Base-by-base conservation (phyloP, 805 yeast species). In the Candida nitratophila region DNA sequence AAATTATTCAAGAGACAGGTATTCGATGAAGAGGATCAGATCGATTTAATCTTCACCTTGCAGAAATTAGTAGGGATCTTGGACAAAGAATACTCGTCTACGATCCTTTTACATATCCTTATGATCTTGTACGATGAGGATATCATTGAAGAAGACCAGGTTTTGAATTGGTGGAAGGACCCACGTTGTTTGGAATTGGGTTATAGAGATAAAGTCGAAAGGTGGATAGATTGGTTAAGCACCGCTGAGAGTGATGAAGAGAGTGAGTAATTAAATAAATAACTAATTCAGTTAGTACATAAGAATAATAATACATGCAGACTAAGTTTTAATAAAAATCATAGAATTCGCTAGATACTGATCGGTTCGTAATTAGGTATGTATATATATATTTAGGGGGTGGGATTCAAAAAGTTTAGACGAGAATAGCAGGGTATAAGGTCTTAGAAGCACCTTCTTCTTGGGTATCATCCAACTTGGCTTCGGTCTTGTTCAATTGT, bases 201-300 rank as follows among this genome's bases (percentile, higher is more conserved):
- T 14, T 81, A 81, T 17, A 74, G 83, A 46, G 68, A 59, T 26
- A 70, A 77, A 50, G 80, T 87, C 2, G 76, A 66, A 9, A 83
- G 81, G 61, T 91, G 91, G 81, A 73, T 91, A 19, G 86, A 81
- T 17, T 90, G 97, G 97, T 73, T 91, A 47, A 75, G 76, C 54
- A 86, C 81, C 39, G 97, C 96, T 1, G 74, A 70, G 37, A 54
- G 56, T 32, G 63, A 54, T 21, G 54, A 53, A 6, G 35, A 32
- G 20, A 17, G 20, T n/a, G 24, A 20, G 8, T 29, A n/a, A 34
- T 20, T 17, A 11, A 32, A 11, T 32, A 10, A 14, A 11, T 29
- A 29, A 29, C 8, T 29, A 29, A 26, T 26, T n/a, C n/a, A n/a
- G n/a, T n/a, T n/a, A n/a, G n/a, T n/a, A n/a, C n/a, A n/a, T n/a